Evolutionary conservation across 306 rosid species (phyloP).

Genomic region (Cucurbita moschata): DNA sequence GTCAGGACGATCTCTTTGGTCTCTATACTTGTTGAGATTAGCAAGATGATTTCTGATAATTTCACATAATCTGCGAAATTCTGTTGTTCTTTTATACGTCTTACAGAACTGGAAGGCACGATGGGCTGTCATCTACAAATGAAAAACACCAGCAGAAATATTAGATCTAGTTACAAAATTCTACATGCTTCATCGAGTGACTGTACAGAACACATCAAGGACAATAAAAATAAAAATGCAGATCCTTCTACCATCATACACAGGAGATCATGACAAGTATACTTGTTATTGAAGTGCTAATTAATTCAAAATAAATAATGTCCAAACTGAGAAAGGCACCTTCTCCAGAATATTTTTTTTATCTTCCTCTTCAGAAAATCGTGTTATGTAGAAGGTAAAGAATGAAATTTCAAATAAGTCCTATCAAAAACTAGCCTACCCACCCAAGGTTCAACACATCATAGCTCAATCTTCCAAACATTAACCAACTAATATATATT

Average conservation of each 20-base stretch:
- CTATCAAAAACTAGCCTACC: background rate
- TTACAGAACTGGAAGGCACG: constrained; percentile 99
- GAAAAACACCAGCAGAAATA: background rate
- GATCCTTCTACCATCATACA: background rate
- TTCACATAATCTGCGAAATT: constrained; percentile 86
- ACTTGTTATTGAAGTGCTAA: background rate
- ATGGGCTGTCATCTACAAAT: constrained; percentile 91
- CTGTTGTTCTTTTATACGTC: constrained; percentile 86
- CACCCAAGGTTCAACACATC: background rate
- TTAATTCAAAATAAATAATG: background rate
- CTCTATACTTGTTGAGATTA: constrained; percentile 83
- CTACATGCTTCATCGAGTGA: background rate
- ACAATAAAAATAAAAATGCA: background rate
- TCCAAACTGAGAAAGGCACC: background rate
- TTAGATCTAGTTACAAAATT: background rate
- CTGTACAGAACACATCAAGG: background rate
- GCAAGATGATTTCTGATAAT: constrained; percentile 82
- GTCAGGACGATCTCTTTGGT: constrained; percentile 92
- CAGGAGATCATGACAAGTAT: background rate
- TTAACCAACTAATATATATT: background rate
- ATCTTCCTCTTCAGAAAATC: background rate
- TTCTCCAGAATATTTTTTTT: background rate
- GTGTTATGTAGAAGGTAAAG: background rate
- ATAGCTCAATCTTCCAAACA: background rate
- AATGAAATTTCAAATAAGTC: background rate